Conservation (phyloP, 441 rosid species). For the Biscutella laevigata region DNA sequence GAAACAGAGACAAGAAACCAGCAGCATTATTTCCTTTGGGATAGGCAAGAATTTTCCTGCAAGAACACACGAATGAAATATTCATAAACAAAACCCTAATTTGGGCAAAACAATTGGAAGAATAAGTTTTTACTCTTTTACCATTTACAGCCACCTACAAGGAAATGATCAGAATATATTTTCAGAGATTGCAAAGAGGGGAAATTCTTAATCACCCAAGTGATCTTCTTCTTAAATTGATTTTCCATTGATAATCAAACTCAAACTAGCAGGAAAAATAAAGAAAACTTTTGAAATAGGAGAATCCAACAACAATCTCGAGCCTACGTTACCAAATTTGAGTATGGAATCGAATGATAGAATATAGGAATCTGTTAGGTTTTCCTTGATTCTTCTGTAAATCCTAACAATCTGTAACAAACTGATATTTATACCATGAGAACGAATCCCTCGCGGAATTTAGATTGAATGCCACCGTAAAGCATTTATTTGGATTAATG, state of each 20-base stretch:
- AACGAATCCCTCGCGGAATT: too few relatives aligned
- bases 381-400: too few relatives aligned
- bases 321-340: too few relatives aligned
- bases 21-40: background rate
- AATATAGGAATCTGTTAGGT: too few relatives aligned
- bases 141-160: slow-evolving; percentile 46
- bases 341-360: too few relatives aligned
- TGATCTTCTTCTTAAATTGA: slow-evolving; percentile 24
- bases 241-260: background rate
- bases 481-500: too few relatives aligned
- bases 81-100: background rate
- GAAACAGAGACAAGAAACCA: background rate
- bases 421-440: too few relatives aligned
- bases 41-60: background rate
- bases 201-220: slow-evolving; percentile 48
- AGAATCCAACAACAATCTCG: too few relatives aligned
- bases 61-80: background rate
- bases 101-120: background rate
- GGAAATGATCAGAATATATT: slow-evolving; percentile 39
- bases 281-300: too few relatives aligned
- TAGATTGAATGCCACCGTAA: too few relatives aligned
- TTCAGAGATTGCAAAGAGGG: slow-evolving; percentile 38
- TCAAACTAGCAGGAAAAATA: background rate
- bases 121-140: background rate
- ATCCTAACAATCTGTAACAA: too few relatives aligned